phyloP scores from a whole-genome alignment of 192 early-diverging fungal species.

The Dissophora ornata region DNA sequence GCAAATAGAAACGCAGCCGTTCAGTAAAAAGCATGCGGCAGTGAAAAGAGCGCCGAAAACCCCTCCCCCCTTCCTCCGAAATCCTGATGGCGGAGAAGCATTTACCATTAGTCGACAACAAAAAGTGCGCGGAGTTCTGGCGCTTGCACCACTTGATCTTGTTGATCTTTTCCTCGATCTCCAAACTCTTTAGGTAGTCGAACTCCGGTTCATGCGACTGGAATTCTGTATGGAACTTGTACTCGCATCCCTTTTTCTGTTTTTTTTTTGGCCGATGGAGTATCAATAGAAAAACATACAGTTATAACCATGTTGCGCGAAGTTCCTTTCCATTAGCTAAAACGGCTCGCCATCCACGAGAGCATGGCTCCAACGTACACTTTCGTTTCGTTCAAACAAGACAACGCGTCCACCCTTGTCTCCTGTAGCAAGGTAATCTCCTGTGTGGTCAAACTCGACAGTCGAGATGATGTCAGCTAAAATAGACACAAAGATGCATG shows the following conservation, averaged over 20 bases:
- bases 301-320: too few relatives aligned
- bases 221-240: constrained; percentile 99
- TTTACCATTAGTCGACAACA: constrained; percentile 96
- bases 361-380: constrained; percentile 75
- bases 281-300: not conserved
- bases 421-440: constrained; percentile 96
- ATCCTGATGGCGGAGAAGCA: too few relatives aligned
- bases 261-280: not conserved
- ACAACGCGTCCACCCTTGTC: constrained; percentile 98
- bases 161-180: constrained; percentile 99
- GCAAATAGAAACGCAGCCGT: not conserved
- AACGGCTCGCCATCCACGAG: too few relatives aligned
- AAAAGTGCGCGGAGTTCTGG: constrained; percentile 95
- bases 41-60: too few relatives aligned
- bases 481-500: not conserved
- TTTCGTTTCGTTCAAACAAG: constrained; percentile 96
- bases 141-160: constrained; percentile 98
- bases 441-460: constrained; percentile 97
- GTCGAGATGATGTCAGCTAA: constrained; percentile 93
- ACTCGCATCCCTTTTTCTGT: constrained; percentile 98
- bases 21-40: not conserved
- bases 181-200: constrained; percentile 98
- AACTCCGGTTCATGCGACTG: constrained; percentile 99
- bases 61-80: too few relatives aligned
- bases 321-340: too few relatives aligned